Evolutionary conservation across 768 basidiomycete genomes (phyloP).

Genomic region (Brasilioporus rufonigricans): DNA sequence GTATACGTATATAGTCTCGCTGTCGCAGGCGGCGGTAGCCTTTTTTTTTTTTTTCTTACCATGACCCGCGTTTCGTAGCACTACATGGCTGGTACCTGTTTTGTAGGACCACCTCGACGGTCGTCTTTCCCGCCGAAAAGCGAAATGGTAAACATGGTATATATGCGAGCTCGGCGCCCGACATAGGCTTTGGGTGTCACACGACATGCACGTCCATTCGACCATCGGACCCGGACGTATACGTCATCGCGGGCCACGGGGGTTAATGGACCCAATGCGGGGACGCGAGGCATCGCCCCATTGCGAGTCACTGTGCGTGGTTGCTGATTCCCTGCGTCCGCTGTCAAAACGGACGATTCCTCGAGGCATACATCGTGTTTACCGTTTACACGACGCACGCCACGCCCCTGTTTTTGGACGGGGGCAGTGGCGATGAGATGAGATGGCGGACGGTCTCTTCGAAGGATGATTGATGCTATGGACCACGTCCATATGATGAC

Average conservation of each 20-base stretch:
- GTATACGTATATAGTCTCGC: conserved; percentile 30
- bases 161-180: neutral
- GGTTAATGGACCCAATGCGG: neutral
- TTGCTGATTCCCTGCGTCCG: too few relatives aligned
- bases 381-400: conserved; percentile 6
- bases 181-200: neutral
- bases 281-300: neutral
- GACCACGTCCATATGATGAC: too few relatives aligned
- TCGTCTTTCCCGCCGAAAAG: conserved; percentile 4
- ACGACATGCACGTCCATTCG: neutral
- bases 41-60: conserved; percentile 5
- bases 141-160: conserved; percentile 9
- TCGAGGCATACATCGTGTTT: neutral
- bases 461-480: too few relatives aligned
- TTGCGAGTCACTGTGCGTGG: neutral
- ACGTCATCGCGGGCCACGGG: conserved; percentile 1
- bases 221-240: neutral
- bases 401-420: neutral
- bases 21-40: conserved; percentile 17
- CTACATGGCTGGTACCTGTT: conserved; percentile 12
- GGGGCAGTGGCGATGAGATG: neutral
- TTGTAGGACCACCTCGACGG: conserved; percentile 16
- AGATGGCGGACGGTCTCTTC: neutral
- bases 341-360: neutral
- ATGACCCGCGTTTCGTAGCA: conserved; percentile 13